Evolutionary conservation across 1,284 basidiomycete species (phyloP).

Genomic region (Trichosporon ovoides): DNA sequence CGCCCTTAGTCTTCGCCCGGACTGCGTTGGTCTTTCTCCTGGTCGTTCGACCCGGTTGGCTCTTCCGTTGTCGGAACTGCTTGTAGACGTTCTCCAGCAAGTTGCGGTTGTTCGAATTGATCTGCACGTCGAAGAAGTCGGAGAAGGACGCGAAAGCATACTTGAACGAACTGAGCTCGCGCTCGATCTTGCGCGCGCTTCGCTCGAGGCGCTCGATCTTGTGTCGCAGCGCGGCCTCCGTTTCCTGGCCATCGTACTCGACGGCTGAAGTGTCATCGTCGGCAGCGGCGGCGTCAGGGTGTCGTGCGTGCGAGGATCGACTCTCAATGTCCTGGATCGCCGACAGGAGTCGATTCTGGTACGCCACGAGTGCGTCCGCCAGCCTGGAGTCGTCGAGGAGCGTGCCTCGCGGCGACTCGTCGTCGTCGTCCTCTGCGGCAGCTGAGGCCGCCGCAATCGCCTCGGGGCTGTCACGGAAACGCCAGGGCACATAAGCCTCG

Average conservation of each 20-base stretch:
- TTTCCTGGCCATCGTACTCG: not conserved
- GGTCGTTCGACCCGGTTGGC: too few species aligned
- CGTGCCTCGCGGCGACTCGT: constrained; percentile 13
- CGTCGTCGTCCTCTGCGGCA: constrained; percentile 18
- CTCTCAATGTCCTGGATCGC: constrained; percentile 25
- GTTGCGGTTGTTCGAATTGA: not conserved
- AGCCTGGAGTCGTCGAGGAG: constrained; percentile 30
- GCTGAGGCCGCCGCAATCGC: constrained; percentile 33
- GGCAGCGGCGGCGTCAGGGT: too few species aligned
- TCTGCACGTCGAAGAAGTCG: not conserved
- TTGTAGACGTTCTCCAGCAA: not conserved
- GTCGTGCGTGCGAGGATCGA: not conserved
- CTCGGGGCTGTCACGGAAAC: constrained; percentile 43
- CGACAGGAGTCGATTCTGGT: constrained; percentile 41
- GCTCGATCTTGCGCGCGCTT: not conserved
- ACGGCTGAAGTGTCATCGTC: not conserved
- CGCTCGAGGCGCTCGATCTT: constrained; percentile 1
- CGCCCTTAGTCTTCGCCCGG: not conserved
- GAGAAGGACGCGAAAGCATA: not conserved
- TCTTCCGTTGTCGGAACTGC: not conserved
- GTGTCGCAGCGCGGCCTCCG: not conserved
- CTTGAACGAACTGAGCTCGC: not conserved
- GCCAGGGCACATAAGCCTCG: constrained; percentile 41
- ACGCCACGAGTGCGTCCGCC: constrained; percentile 44
- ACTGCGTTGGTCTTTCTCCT: not conserved